Base-by-base conservation (phyloP, 2,329 filamentous ascomycete genomes). In the Colletotrichum zoysiae region DNA sequence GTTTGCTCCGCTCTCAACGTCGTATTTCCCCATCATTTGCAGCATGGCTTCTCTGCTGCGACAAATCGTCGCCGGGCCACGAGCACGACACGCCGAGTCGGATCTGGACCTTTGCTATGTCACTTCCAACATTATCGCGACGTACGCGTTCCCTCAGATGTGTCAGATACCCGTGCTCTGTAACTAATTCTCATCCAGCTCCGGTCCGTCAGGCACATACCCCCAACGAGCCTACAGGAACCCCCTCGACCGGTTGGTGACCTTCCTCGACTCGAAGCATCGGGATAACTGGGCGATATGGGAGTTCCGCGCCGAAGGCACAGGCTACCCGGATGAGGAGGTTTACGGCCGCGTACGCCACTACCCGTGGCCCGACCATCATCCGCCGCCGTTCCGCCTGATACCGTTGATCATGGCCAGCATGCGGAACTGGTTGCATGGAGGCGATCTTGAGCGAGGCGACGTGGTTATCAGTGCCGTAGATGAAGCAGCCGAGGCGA, bases 291-390 rank as follows among this genome's bases (percentile, higher is more conserved):
- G 96, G 96, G 91, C 92, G 3, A 97, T 99, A 77, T 99, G 95
- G 94, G 96, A 99, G 83, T 99, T 99, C 77, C 91, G 96, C 57
- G 96, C 95, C 46, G 96, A 99, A 81, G 96, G 96, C 6, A 98
- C 96, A 0, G 96, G 96, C 1, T 99, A 99, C 78, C 95, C 95
- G 0, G 96, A 99, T 78, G 89, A 91, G 23, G 93, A 95, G 70
- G 95, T 99, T 1, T 94, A 97, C 79, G 88, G 90, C 44, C 88
- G 95, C 3, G 91, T 98, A 74, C 89, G 92, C 74, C 96, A 99
- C 82, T 98, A 95, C 78, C 96, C 96, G 0, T 99, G 94, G 90
- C 96, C 96, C 0, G 96, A 99, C 79, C 96, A 99, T 79, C 96
- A 99, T 79, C 96, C 96, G 4, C 96, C 96, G 64, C 96, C 96